A percentile compares a stretch with the other conserved stretches of the same genome.
Conservation (phyloP, 1,284 basidiomycete species). For the Ganoderma sp. region DNA sequence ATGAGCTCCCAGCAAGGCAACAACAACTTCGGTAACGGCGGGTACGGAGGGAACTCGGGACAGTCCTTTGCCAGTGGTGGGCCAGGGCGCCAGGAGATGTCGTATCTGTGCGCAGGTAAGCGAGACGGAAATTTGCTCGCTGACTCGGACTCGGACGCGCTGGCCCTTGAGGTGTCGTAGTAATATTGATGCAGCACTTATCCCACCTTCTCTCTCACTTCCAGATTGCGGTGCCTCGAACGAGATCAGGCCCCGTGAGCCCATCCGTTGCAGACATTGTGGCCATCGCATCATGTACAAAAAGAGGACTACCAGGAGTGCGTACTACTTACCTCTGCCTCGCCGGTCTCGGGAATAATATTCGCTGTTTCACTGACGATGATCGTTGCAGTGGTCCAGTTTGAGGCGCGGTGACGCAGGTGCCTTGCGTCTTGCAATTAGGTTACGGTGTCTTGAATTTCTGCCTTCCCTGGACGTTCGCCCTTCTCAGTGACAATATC, state of each 20-base stretch:
- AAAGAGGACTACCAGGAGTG: constrained; percentile 94
- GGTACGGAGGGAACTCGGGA: constrained; percentile 12
- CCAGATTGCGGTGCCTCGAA: constrained; percentile 95
- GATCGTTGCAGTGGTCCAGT: constrained; percentile 74
- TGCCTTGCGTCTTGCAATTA: too few species aligned
- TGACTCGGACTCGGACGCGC: too few species aligned
- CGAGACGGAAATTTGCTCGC: constrained; percentile 15
- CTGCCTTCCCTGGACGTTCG: too few species aligned
- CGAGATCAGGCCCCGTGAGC: constrained; percentile 89
- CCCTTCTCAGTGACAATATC: too few species aligned
- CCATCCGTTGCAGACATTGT: constrained; percentile 96
- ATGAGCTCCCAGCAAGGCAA: constrained; percentile 54
- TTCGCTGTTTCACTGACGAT: constrained; percentile 28
- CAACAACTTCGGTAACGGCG: constrained; percentile 31
- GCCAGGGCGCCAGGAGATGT: constrained; percentile 69
- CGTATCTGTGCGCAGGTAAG: constrained; percentile 93
- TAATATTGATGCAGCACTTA: not conserved
- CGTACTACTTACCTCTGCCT: constrained; percentile 39
- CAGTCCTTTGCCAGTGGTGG: constrained; percentile 39
- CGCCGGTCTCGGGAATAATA: not conserved
- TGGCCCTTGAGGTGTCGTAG: too few species aligned
- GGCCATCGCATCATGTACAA: constrained; percentile 99
- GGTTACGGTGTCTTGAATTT: too few species aligned
- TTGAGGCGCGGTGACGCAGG: constrained; percentile 73
- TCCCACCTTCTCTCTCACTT: not conserved